Evolutionary conservation across 441 rosid species (phyloP), one percentile per base, ranked within the genome.

Genomic region (Populus hybrid): DNA sequence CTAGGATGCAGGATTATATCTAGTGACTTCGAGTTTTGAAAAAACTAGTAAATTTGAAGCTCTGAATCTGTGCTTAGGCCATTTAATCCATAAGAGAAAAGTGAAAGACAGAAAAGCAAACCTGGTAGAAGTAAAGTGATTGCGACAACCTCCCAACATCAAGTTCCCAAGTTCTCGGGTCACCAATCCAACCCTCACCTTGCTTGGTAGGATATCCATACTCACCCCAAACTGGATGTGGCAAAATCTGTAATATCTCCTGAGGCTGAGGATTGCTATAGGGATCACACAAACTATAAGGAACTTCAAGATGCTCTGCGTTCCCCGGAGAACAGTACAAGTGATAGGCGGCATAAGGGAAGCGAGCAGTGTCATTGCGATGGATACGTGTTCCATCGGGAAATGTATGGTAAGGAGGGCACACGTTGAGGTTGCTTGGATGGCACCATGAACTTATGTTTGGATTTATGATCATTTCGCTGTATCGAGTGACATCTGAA

Each of bases 251-350:
- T 71, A 91, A 24, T 79, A 91, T 92, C 79, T 92, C 94, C 83
- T 92, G 97, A 72, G 97, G 84, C 75, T 92, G 97, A 73, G 97
- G 97, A 82, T 92, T 92, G 81, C 97, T 91, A 18, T 91, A 91
- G 28, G 97, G 94, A 76, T 92, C 95, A 61, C 97, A 92, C 76
- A 86, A 78, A 16, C 81, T 86, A 40, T 80, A 80, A n/a, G 95
- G 97, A 19, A 26, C 24, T 82, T 90, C 94, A 3, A 86, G 89
- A 28, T 38, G 73, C 63, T 79, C 76, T 57, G 91, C 95, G 38
- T 88, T 92, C 71, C 94, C 95, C 0, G 95, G 95, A 50, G 91
- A 88, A 70, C 95, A 91, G 77, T 91, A 72, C 18, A 89, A 61
- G 78, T 92, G 94, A 75, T 92, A 92, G 6, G 95, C 97, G 10